Evolutionary conservation across 2,329 filamentous ascomycete species (phyloP), one percentile per base, ranked within the genome.

Genomic region (Ceratocystis colombiana): DNA sequence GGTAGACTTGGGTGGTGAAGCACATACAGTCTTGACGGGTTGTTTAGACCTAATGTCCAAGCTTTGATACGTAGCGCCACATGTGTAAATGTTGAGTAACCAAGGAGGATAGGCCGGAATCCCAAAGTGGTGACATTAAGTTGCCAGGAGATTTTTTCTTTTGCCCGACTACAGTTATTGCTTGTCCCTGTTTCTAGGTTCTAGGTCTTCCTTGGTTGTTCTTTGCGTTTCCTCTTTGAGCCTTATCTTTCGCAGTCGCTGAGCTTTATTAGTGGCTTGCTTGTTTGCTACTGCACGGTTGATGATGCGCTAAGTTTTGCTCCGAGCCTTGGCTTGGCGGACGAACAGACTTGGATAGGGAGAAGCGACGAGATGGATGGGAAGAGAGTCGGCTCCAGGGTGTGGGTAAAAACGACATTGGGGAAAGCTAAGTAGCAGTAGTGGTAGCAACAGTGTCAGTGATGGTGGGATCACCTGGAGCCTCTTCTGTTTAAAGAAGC

Each of bases 271-370:
- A 25, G 55, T 37, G 55, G 28, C 28, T 59, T 59, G 55, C 48
- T 53, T 53, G 22, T n/a, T 53, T 53, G 22, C 20, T 20, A 28
- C 53, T 30, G 53, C 53, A 57, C 53, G 53, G 28, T 37, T 20
- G 55, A 37, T 20, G 55, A n/a, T 59, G 55, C 55, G 28, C 55
- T 59, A 59, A 15, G n/a, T 59, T 33, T 37, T 59, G n/a, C 28
- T 37, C 55, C 55, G 55, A 59, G 33, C 28, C 55, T 33, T 59
- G 28, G n/a, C 28, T 59, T 59, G 28, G 55, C 55, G 55, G 33
- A 37, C 28, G 48, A 22, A 20, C 8, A 53, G 20, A 50, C n/a
- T 50, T 10, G 17, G 22, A 50, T 22, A 4, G 20, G 48, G 20
- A 50, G 48, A 50, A 20, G 8, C 33, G 48, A 5, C 7, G 48